Evolutionary conservation across 345 rosid genomes (phyloP), one percentile per base, ranked within the genome.

Genomic region (Eucalyptus viminalis): DNA sequence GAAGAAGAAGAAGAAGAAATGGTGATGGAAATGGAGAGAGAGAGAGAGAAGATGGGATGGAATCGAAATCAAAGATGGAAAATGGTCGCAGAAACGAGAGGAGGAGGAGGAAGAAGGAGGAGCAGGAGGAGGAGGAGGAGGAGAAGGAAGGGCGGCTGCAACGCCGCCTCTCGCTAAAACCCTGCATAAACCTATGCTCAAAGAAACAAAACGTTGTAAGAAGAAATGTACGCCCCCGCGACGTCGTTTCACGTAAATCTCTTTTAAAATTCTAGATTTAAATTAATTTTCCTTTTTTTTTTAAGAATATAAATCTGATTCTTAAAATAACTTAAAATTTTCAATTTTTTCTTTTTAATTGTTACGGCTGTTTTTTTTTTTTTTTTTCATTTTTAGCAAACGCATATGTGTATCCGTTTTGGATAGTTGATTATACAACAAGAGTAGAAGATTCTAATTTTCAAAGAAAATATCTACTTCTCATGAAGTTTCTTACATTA

Each of bases 141-240:
- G 27, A 25, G 22, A 4, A 80, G 44, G 76, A 29, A 53, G 24
- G 31, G 60, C 4, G 24, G 72, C n/a, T 14, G 72, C 4, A 44
- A 1, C 86, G 89, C 86, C 86, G 89, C 91, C 91, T 40, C 34
- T 40, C 27, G 31, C 49, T 80, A 31, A 88, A 89, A 89, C 89
- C 91, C 80, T 54, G 80, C 89, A 72, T 89, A 89, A 89, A 87
- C 91, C 91, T 89, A 89, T 76, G 58, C 60, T 44, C 16, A 62
- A 62, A 62, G 31, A 27, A 29, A 27, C 49, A 44, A 62, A 86
- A 40, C 88, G 34, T 43, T n/a, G 81, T 4, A 25, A 11, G 27
- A 37, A 37, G 14, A 19, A 76, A 40, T 11, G 22, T 21, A 76
- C 14, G 45, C 83, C 83, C 15, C 1, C 4, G 83, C 83, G 83